Conservation (phyloP, 1,284 basidiomycete species). For the Somion occarium region DNA sequence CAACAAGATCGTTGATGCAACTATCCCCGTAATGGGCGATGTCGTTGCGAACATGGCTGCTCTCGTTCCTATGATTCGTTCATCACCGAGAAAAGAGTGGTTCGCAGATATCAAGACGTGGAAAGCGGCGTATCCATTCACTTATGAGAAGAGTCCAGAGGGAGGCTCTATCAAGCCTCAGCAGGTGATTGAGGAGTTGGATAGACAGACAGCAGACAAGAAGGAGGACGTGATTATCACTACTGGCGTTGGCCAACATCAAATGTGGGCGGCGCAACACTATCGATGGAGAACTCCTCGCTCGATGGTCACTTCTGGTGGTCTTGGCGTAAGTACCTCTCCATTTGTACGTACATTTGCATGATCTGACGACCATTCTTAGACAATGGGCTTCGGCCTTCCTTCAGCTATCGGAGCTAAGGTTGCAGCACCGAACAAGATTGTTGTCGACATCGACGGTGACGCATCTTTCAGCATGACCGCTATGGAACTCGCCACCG, state of each 20-base stretch:
- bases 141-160: constrained; percentile 62
- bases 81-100: constrained; percentile 72
- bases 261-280: constrained; percentile 99
- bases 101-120: constrained; percentile 77
- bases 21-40: constrained; percentile 92
- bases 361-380: constrained; percentile 4
- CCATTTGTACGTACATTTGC: constrained; percentile 14
- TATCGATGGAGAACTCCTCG: constrained; percentile 88
- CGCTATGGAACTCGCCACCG: constrained; percentile 97
- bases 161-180: constrained; percentile 90
- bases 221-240: constrained; percentile 89
- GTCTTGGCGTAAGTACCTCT: constrained; percentile 73
- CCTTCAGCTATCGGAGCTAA: constrained; percentile 95
- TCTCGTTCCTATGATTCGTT: constrained; percentile 77
- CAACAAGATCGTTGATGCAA: constrained; percentile 97
- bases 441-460: constrained; percentile 94
- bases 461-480: constrained; percentile 99
- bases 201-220: constrained; percentile 60
- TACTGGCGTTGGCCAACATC: constrained; percentile 98
- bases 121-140: constrained; percentile 92
- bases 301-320: constrained; percentile 94
- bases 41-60: constrained; percentile 81
- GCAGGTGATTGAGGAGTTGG: constrained; percentile 92
- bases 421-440: constrained; percentile 91
- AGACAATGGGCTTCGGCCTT: constrained; percentile 98